phyloP scores from a whole-genome alignment of 768 basidiomycete genomes.

The Hemileccinum rubropunctum region DNA sequence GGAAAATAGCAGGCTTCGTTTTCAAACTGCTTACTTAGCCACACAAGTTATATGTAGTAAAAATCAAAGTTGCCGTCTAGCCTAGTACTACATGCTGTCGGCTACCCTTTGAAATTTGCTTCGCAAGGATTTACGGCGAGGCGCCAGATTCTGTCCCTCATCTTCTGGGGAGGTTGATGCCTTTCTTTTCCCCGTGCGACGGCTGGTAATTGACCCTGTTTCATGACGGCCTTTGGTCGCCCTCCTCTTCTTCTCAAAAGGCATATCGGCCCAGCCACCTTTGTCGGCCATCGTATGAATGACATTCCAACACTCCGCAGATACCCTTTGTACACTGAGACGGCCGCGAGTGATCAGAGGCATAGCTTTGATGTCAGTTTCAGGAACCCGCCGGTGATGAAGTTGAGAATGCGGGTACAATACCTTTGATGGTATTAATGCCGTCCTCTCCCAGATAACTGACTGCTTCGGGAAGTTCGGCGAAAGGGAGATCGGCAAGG shows the following conservation, averaged over 20 bases:
- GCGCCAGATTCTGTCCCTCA: conserved; percentile 1
- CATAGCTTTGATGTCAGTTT: conserved; percentile 51
- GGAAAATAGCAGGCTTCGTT: conserved; percentile 23
- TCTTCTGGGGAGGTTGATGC: conserved; percentile 1
- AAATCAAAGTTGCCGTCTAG: too few relatives aligned
- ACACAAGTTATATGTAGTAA: too few relatives aligned
- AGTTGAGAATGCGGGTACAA: conserved; percentile 11
- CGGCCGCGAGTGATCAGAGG: conserved; percentile 76
- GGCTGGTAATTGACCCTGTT: neutral
- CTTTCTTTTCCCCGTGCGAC: conserved; percentile 23
- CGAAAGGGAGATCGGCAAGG: conserved; percentile 44
- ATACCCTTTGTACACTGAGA: conserved; percentile 84
- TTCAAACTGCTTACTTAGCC: neutral
- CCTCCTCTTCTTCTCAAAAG: conserved; percentile 41
- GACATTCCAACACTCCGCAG: conserved; percentile 59
- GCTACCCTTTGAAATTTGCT: neutral
- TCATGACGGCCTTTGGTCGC: conserved; percentile 1
- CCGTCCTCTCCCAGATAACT: conserved; percentile 66
- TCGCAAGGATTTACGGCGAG: conserved; percentile 24
- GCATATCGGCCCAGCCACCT: conserved; percentile 74
- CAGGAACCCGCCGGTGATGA: conserved; percentile 1
- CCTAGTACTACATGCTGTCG: too few relatives aligned
- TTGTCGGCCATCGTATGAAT: conserved; percentile 58
- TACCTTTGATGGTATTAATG: conserved; percentile 62
- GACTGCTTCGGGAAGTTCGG: conserved; percentile 49